Conservation (phyloP, 345 rosid genomes). For the Turnera subulata region DNA sequence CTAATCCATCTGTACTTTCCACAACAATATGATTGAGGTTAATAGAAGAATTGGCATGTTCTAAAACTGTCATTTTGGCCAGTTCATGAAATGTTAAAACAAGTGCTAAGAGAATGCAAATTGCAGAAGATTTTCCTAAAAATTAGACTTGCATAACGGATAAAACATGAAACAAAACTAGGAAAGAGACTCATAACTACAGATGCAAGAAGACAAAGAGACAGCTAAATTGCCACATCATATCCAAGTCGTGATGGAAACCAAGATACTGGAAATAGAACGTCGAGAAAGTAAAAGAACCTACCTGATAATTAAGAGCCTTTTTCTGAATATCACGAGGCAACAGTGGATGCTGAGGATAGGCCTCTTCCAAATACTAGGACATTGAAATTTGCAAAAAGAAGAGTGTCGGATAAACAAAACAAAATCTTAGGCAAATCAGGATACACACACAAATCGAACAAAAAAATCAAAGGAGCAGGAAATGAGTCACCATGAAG, state of each 20-base stretch:
- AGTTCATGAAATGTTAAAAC: too few relatives aligned
- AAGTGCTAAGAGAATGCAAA: too few relatives aligned
- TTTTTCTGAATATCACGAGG: conserved; percentile 56
- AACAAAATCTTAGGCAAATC: not conserved
- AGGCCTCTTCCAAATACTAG: conserved; percentile 87
- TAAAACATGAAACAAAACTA: too few relatives aligned
- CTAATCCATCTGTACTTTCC: too few relatives aligned
- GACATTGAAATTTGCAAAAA: not conserved
- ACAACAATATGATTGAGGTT: too few relatives aligned
- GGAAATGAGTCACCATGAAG: conserved; percentile 34
- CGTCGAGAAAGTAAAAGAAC: not conserved
- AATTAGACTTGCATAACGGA: too few relatives aligned
- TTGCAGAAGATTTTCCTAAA: too few relatives aligned
- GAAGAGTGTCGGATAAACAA: not conserved
- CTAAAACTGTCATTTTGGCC: too few relatives aligned
- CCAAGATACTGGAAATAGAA: not conserved
- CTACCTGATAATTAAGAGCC: conserved; percentile 71
- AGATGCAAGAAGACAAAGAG: too few relatives aligned
- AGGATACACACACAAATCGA: not conserved
- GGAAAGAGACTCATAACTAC: too few relatives aligned
- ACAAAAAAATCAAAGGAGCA: not conserved
- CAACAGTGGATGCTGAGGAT: conserved; percentile 62
- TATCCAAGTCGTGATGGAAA: not conserved
- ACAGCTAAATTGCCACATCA: too few relatives aligned
- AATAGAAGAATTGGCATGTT: too few relatives aligned